A percentile compares a stretch with the other conserved stretches of the same genome.
Evolutionary conservation across 768 basidiomycete species (phyloP).

Genomic region (Fomitopsis serialis): DNA sequence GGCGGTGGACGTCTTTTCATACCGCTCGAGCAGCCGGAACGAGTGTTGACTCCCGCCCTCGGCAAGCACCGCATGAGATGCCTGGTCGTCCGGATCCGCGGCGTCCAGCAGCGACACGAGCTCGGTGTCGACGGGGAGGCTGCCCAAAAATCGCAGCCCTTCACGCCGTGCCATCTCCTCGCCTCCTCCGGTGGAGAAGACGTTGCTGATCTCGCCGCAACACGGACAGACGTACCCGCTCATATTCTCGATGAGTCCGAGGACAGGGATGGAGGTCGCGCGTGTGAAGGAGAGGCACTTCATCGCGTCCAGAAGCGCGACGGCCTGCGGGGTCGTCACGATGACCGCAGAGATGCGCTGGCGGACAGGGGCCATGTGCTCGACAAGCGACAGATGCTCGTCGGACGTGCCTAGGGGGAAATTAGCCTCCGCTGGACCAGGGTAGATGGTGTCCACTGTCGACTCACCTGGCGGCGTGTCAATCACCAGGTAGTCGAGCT

Average conservation of each 20-base stretch:
- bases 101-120: constrained; percentile 83
- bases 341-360: constrained; percentile 77
- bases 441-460: not conserved
- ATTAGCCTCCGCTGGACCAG: not conserved
- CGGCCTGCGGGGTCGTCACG: constrained; percentile 96
- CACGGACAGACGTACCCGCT: constrained; percentile 97
- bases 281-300: constrained; percentile 96
- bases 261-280: constrained; percentile 76
- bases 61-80: constrained; percentile 32
- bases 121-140: constrained; percentile 89
- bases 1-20: constrained; percentile 63
- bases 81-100: constrained; percentile 29
- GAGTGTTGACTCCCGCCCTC: constrained; percentile 20
- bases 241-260: constrained; percentile 98
- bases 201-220: constrained; percentile 91
- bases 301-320: constrained; percentile 90
- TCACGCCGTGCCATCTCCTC: constrained; percentile 80
- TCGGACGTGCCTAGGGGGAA: constrained; percentile 87
- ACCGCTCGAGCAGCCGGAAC: constrained; percentile 55
- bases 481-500: constrained; percentile 88
- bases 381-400: constrained; percentile 93
- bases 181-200: constrained; percentile 93
- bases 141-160: constrained; percentile 72
- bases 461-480: constrained; percentile 92
- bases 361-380: constrained; percentile 85